phyloP scores from a whole-genome alignment of 1,139 yeast genomes.

The Kurtzmaniella quercitrusa region DNA sequence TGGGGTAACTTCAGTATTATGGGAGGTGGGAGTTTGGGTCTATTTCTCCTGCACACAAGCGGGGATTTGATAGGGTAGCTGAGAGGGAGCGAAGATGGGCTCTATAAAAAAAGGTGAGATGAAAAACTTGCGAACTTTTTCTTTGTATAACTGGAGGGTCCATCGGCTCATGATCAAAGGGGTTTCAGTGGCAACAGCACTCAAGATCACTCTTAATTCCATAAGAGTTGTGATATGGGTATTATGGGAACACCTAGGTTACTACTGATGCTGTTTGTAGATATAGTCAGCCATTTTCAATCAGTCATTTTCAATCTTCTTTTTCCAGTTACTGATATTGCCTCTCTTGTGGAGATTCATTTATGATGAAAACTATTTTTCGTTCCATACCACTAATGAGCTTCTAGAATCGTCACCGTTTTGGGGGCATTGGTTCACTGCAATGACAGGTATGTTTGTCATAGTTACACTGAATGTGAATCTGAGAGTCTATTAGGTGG shows the following conservation, averaged over 20 bases:
- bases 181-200: too few species aligned
- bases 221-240: not conserved
- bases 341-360: conserved; percentile 1
- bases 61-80: too few species aligned
- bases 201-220: not conserved
- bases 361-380: conserved; percentile 22
- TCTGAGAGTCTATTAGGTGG: not conserved
- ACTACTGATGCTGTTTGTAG: not conserved
- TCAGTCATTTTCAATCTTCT: too few species aligned
- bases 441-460: conserved; percentile 49
- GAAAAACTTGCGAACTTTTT: too few species aligned
- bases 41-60: not conserved
- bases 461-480: conserved; percentile 45
- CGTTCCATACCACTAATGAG: conserved; percentile 36
- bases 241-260: not conserved
- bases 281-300: too few species aligned
- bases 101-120: too few species aligned
- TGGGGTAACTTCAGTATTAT: not conserved
- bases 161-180: too few species aligned
- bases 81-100: too few species aligned
- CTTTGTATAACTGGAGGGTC: too few species aligned
- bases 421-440: conserved; percentile 38
- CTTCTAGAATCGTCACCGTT: conserved; percentile 37
- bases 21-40: not conserved
- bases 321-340: not conserved